A percentile compares a stretch with the other conserved stretches of the same genome.
These are phyloP conservation scores for Phanerodontia chrysosporium DNA, from an alignment of 768 basidiomycete species.

Conservation along the genomic window DNA sequence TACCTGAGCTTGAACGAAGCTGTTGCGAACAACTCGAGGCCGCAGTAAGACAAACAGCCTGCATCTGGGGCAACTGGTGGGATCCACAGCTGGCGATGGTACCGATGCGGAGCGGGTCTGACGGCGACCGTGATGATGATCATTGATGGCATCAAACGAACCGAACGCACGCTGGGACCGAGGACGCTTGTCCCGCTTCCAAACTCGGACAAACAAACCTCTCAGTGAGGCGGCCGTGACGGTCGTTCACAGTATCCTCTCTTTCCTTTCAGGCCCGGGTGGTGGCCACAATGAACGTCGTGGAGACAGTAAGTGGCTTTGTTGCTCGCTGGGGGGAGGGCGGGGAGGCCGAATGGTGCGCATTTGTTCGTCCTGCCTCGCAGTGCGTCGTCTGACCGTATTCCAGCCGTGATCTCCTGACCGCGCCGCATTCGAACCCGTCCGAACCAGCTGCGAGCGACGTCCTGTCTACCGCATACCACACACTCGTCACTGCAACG, in stretches of 20 bases:
- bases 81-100: too few relatives aligned
- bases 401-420: conserved; percentile 57
- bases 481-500: conserved; percentile 59
- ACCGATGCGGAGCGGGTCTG: neutral
- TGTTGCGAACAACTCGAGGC: too few relatives aligned
- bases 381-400: conserved; percentile 11
- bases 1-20: too few relatives aligned
- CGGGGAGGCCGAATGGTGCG: conserved; percentile 62
- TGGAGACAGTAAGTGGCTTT: conserved; percentile 46
- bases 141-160: neutral
- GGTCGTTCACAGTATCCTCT: conserved; percentile 2
- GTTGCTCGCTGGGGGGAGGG: conserved; percentile 52
- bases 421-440: conserved; percentile 56
- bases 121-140: neutral
- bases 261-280: neutral
- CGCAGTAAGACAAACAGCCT: too few relatives aligned
- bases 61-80: too few relatives aligned
- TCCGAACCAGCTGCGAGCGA: conserved; percentile 49
- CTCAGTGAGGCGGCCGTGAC: conserved; percentile 6
- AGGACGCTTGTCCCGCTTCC: neutral
- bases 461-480: conserved; percentile 61
- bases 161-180: neutral
- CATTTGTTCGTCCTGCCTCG: conserved; percentile 18
- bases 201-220: conserved; percentile 5
- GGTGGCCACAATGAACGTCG: conserved; percentile 49